Percentiles rank a stretch among this genome's conserved stretches.
phyloP scores from a whole-genome alignment of 2,329 filamentous ascomycete genomes.

The Diaporthe citrichinensis region DNA sequence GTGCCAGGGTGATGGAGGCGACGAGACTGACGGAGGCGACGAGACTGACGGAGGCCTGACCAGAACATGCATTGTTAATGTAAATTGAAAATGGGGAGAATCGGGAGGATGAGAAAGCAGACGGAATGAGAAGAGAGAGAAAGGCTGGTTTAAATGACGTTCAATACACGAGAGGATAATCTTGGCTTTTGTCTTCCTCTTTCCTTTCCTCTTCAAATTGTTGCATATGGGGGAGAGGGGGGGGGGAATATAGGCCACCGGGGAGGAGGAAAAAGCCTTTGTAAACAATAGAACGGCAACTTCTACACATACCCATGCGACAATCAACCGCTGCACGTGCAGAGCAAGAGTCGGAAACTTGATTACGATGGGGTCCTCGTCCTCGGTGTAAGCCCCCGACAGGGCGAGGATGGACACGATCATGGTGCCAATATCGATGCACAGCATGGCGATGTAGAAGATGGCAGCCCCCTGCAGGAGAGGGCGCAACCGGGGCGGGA shows the following conservation, averaged over 20 bases:
- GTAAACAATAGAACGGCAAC: not conserved
- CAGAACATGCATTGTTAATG: not conserved
- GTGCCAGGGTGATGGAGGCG: not conserved
- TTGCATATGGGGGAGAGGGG: not conserved
- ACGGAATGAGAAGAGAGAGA: not conserved
- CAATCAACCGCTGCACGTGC: not conserved
- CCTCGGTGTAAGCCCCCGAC: not conserved
- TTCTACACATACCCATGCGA: not conserved
- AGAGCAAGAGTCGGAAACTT: not conserved
- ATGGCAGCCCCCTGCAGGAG: no score
- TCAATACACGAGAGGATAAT: not conserved
- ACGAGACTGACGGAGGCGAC: not conserved
- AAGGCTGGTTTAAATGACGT: not conserved
- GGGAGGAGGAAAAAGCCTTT: not conserved
- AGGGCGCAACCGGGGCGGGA: not conserved
- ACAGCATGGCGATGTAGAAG: no score
- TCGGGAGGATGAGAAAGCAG: not conserved
- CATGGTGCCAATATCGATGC: not conserved
- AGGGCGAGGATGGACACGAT: not conserved
- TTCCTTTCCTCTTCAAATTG: not conserved
- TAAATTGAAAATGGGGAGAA: not conserved
- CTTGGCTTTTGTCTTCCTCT: not conserved
- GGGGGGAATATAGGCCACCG: not conserved
- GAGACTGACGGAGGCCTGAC: not conserved
- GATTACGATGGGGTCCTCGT: not conserved